Evolutionary conservation across 192 early-diverging fungal species (phyloP).

Genomic region (Nowakowskiella sp.): DNA sequence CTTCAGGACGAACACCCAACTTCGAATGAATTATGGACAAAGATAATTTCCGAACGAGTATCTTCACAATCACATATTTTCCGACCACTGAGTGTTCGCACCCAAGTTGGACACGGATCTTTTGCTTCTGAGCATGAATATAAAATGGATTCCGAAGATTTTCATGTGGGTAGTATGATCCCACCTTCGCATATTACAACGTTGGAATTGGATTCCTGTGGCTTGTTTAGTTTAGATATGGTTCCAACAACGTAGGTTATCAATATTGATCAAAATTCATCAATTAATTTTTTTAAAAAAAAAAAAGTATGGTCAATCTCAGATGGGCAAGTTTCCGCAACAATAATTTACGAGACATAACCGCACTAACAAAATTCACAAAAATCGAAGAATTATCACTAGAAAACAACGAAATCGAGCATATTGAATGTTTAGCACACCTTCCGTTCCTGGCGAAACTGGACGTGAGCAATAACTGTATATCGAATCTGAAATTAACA

Average conservation of each 20-base stretch:
- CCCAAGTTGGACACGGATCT: slow-evolving; percentile 39
- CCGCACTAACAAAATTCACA: slow-evolving; percentile 22
- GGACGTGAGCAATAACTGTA: slow-evolving; percentile 44
- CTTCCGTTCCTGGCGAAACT: slow-evolving; percentile 38
- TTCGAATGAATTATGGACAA: slow-evolving; percentile 3
- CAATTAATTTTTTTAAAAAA: slow-evolving; percentile 8
- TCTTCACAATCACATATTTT: slow-evolving; percentile 45
- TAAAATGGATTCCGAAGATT: slow-evolving; percentile 15
- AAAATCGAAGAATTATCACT: slow-evolving; percentile 44
- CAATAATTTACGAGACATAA: slow-evolving; percentile 43
- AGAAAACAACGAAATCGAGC: slow-evolving; percentile 49
- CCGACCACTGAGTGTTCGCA: slow-evolving; percentile 41
- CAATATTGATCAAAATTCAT: slow-evolving; percentile 1
- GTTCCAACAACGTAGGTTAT: slow-evolving; percentile 26
- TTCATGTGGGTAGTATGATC: slow-evolving; percentile 1
- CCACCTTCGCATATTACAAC: slow-evolving; percentile 35
- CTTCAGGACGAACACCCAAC: slow-evolving; percentile 2
- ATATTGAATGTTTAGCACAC: slow-evolving; percentile 33
- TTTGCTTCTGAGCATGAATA: slow-evolving; percentile 39
- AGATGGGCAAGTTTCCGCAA: slow-evolving; percentile 50
- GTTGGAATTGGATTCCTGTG: slow-evolving; percentile 43
- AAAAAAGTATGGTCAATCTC: slow-evolving; percentile 33
- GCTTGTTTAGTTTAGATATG: slow-evolving; percentile 31
- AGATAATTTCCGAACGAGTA: slow-evolving; percentile 19
- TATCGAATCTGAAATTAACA: slow-evolving; percentile 31